phyloP scores from a whole-genome alignment of 202 grass and related monocot genomes.

The Panicum hallii region DNA sequence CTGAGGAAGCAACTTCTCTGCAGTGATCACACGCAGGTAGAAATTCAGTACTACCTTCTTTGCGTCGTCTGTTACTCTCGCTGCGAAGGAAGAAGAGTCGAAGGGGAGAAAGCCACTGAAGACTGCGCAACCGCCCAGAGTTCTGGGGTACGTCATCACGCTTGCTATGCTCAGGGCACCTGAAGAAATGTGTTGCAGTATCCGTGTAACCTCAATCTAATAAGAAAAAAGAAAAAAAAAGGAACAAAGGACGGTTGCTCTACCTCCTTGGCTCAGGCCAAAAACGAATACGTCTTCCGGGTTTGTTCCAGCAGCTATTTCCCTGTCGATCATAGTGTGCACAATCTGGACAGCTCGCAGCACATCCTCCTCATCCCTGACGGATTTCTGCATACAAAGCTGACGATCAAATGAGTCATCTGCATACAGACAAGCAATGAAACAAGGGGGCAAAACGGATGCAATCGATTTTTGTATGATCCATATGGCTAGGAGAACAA shows the following conservation, averaged over 20 bases:
- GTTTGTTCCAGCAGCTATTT: constrained; percentile 50
- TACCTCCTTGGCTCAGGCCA: constrained; percentile 79
- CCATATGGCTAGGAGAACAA: too few species aligned
- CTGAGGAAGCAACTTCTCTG: not conserved
- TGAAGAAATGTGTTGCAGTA: constrained; percentile 14
- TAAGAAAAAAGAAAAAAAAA: not conserved
- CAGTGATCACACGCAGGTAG: not conserved
- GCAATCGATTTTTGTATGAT: too few species aligned
- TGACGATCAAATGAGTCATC: not conserved
- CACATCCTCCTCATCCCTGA: constrained; percentile 59
- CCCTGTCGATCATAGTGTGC: constrained; percentile 64
- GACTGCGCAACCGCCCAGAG: constrained; percentile 66
- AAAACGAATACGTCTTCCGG: constrained; percentile 59
- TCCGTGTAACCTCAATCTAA: not conserved
- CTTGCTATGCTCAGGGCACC: constrained; percentile 64
- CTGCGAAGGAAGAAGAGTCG: constrained; percentile 36
- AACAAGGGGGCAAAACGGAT: too few species aligned
- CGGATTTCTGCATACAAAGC: constrained; percentile 55
- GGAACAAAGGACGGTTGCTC: not conserved
- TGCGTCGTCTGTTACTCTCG: constrained; percentile 50
- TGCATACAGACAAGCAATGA: too few species aligned
- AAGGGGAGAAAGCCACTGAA: constrained; percentile 78
- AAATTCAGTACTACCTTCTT: constrained; percentile 46
- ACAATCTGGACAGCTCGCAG: constrained; percentile 54
- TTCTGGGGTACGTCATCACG: constrained; percentile 56